Evolutionary conservation across 1,139 yeast species (phyloP).

Genomic region (Sugiyamaella neomexicana): DNA sequence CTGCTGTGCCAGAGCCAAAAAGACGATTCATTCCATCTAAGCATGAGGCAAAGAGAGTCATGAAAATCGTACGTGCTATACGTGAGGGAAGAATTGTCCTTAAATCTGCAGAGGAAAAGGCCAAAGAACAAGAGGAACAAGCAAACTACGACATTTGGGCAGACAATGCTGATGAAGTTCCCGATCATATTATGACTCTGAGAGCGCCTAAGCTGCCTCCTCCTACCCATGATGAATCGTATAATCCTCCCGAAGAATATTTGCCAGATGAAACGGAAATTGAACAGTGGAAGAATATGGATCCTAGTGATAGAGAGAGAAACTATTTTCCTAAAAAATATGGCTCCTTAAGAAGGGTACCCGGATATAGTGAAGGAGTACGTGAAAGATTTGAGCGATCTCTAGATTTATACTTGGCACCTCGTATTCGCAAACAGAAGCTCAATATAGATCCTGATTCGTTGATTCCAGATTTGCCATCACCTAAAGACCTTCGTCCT

Average conservation of each 20-base stretch:
- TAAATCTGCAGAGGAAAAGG: constrained; percentile 50
- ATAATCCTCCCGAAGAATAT: constrained; percentile 97
- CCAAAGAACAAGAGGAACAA: constrained; percentile 42
- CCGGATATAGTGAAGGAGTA: constrained; percentile 82
- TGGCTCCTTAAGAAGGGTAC: constrained; percentile 82
- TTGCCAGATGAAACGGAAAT: constrained; percentile 75
- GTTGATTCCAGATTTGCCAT: constrained; percentile 91
- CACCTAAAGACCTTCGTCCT: constrained; percentile 96
- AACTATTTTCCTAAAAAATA: constrained; percentile 83
- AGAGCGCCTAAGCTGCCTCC: constrained; percentile 96
- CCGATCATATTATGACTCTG: constrained; percentile 82
- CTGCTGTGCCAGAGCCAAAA: constrained; percentile 95
- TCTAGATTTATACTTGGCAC: constrained; percentile 90
- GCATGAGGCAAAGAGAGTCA: constrained; percentile 91
- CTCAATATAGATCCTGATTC: constrained; percentile 95
- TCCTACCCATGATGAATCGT: constrained; percentile 94
- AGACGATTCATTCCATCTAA: constrained; percentile 95
- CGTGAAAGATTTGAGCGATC: constrained; percentile 94
- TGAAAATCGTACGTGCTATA: constrained; percentile 95
- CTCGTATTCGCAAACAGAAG: constrained; percentile 90
- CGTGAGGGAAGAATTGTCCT: constrained; percentile 90
- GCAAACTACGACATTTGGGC: constrained; percentile 82
- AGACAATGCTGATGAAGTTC: constrained; percentile 54
- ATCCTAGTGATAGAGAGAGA: constrained; percentile 75
- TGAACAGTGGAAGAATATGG: constrained; percentile 67